phyloP scores from a whole-genome alignment of 768 basidiomycete genomes.

The Favolaschia claudopus region DNA sequence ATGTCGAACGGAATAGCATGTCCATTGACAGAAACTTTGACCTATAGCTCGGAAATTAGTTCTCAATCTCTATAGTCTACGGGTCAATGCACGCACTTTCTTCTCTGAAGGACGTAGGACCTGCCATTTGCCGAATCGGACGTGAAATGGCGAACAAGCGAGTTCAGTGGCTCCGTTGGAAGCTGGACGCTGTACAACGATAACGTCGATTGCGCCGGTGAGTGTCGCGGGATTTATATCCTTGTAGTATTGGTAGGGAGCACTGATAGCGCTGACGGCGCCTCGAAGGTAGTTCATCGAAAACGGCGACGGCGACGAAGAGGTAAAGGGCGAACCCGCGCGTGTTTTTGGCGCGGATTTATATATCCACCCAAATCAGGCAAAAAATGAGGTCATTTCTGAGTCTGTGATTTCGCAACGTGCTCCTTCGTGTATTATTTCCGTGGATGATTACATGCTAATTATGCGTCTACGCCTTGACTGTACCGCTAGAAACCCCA shows the following conservation, averaged over 20 bases:
- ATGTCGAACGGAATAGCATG: conserved; percentile 89
- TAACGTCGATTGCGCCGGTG: conserved; percentile 98
- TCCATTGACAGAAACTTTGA: conserved; percentile 89
- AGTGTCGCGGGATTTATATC: conserved; percentile 96
- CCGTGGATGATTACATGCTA: no score
- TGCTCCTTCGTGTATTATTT: no score
- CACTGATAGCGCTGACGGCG: conserved; percentile 84
- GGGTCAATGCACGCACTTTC: conserved; percentile 57
- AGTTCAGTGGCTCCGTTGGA: conserved; percentile 71
- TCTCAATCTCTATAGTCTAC: not conserved
- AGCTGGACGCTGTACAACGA: conserved; percentile 85
- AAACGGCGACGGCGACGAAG: not conserved
- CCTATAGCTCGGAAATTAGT: conserved; percentile 52
- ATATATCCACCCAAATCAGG: not conserved
- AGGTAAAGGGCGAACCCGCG: not conserved
- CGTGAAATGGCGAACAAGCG: conserved; percentile 95
- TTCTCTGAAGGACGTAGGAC: conserved; percentile 94
- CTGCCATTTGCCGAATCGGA: conserved; percentile 97
- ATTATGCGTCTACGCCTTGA: no score
- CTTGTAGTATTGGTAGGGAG: conserved; percentile 90
- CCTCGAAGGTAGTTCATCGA: conserved; percentile 90
- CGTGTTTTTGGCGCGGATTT: not conserved
- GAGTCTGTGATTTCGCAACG: no score
- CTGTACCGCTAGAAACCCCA: no score
- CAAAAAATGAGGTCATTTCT: no score